These are phyloP conservation scores for Claviceps spartinae DNA, from an alignment of 2,329 filamentous ascomycete species.

Conservation along the genomic window DNA sequence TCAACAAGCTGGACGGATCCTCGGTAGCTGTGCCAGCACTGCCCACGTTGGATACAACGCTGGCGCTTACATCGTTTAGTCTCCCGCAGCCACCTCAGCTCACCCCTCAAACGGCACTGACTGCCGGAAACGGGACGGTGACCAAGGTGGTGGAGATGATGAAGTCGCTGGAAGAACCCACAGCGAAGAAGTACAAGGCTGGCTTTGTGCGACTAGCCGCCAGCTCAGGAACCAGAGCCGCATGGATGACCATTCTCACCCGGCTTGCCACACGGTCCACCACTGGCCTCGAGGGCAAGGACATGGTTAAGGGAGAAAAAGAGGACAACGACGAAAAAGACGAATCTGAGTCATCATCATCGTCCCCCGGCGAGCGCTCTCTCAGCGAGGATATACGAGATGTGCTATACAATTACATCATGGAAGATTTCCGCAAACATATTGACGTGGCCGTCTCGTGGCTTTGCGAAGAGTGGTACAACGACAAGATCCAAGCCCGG, in stretches of 20 bases:
- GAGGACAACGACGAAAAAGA: slow-evolving; percentile 46
- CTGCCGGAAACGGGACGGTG: slow-evolving; percentile 61
- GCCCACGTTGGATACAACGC: slow-evolving; percentile 21
- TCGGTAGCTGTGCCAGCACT: slow-evolving; percentile 32
- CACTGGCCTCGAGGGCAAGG: slow-evolving; percentile 49
- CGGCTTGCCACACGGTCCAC: slow-evolving; percentile 71
- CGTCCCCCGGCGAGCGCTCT: slow-evolving; percentile 21
- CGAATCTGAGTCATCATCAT: slow-evolving; percentile 5
- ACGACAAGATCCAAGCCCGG: slow-evolving; percentile 47
- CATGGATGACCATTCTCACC: slow-evolving; percentile 80
- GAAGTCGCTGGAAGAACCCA: slow-evolving; percentile 54
- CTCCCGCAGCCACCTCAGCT: slow-evolving; percentile 65
- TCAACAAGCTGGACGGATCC: slow-evolving; percentile 62
- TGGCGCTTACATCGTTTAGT: slow-evolving; percentile 65
- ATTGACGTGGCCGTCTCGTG: slow-evolving; percentile 86
- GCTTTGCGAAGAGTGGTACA: slow-evolving; percentile 98
- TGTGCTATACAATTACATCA: slow-evolving; percentile 67
- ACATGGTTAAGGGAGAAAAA: slow-evolving; percentile 46
- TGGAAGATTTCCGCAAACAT: slow-evolving; percentile 81
- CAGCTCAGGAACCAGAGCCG: slow-evolving; percentile 71
- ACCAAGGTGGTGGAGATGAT: slow-evolving; percentile 68
- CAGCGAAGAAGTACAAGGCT: slow-evolving; percentile 46
- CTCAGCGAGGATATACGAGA: slow-evolving; percentile 65
- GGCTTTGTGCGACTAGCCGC: slow-evolving; percentile 78
- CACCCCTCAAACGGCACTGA: slow-evolving; percentile 55